Evolutionary conservation across 805 yeast species (phyloP), one percentile per base, ranked within the genome.

Genomic region (Metschnikowia similis): DNA sequence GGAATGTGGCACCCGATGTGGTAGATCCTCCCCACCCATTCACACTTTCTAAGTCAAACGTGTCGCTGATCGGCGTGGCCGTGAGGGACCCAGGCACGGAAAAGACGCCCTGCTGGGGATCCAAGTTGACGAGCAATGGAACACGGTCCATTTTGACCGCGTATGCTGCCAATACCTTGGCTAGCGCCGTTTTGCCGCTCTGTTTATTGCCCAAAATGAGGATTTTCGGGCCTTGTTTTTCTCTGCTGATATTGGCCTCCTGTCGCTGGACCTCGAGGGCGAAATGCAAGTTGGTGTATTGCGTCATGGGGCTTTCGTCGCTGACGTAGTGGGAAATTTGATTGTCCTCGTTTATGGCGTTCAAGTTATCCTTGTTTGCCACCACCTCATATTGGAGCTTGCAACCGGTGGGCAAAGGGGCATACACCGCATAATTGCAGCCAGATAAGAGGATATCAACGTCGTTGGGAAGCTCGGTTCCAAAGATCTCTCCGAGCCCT

Each of bases 401-500:
- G 58, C 89, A 82, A 4, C 96, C 96, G 34, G 79, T 81, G 55
- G 80, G 81, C 13, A 69, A 59, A 0, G 76, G 77, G 6, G 76
- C 69, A 50, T 66, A 72, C 4, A 73, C 50, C 29, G 73, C 64
- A 49, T 62, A 66, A 52, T 72, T 73, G 21, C 63, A 69, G 5
- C 78, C 78, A 10, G 71, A 57, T 27, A 73, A 55, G 41, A 61
- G 64, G 32, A 70, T 38, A 21, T 82, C 87, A 0, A 77, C 73
- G 50, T 86, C 88, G 39, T 76, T 72, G 2, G 97, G 87, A 26
- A 94, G 77, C 64, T 94, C 99, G 2, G 97, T 89, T 26, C 99
- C 99, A 66, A 86, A 89, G 8, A 90, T 79, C 69, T 94, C 99
- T 1, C 89, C 96, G 2, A 83, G 76, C 3, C 99, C 99, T 2